Evolutionary conservation across 192 early-diverging fungal genomes (phyloP).

Genomic region (Mycoemilia scoparia): DNA sequence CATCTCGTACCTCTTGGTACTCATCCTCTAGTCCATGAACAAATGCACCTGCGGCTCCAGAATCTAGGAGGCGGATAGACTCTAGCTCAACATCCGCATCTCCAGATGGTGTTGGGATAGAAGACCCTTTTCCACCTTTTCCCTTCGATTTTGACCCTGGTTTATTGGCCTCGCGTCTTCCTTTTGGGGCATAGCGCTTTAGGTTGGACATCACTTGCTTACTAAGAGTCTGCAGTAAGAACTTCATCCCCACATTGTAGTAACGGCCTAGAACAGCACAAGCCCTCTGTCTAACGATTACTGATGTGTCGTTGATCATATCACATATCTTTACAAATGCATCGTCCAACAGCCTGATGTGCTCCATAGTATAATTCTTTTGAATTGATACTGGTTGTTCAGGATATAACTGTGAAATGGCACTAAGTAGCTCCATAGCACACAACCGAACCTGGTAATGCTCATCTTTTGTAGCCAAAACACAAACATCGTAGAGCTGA

Average conservation of each 20-base stretch:
- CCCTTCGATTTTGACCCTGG: slow-evolving; percentile 3
- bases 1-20: slow-evolving; percentile 68
- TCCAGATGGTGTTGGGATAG: slow-evolving; percentile 43
- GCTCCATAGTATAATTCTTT: slow-evolving; percentile 7
- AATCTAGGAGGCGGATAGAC: slow-evolving; percentile 51
- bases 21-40: slow-evolving; percentile 94
- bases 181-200: slow-evolving; percentile 11
- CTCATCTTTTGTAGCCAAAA: slow-evolving; percentile 46
- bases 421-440: slow-evolving; percentile 48
- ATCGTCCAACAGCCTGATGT: slow-evolving; percentile 40
- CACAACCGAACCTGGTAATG: slow-evolving; percentile 53
- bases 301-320: slow-evolving; percentile 56
- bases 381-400: slow-evolving; percentile 21
- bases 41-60: slow-evolving; percentile 81
- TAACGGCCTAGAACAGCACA: slow-evolving; percentile 48
- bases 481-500: slow-evolving; percentile 40
- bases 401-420: slow-evolving; percentile 31
- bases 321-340: slow-evolving; percentile 70
- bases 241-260: slow-evolving; percentile 33
- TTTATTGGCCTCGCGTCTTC: slow-evolving; percentile 7
- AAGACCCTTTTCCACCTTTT: no score
- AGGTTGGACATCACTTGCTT: slow-evolving; percentile 62
- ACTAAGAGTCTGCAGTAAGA: slow-evolving; percentile 54
- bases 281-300: slow-evolving; percentile 53
- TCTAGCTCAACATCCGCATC: slow-evolving; percentile 49